phyloP scores from a whole-genome alignment of 305 asterid species.

The Fraxinus sp. region DNA sequence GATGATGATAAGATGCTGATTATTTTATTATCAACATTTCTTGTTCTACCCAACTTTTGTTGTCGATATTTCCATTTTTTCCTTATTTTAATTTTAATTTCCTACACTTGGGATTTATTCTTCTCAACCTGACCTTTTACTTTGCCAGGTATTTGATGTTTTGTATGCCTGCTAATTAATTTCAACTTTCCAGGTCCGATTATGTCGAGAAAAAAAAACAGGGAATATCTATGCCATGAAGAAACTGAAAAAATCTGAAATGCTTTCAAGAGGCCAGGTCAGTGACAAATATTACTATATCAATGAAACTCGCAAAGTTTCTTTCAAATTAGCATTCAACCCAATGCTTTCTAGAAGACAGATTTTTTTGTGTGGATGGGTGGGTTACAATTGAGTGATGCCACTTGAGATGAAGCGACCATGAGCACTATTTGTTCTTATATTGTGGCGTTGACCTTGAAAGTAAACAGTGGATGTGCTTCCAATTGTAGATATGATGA shows the following conservation, averaged over 20 bases:
- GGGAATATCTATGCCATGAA: constrained; percentile 96
- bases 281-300: constrained; percentile 15
- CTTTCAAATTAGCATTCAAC: background rate
- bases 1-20: background rate
- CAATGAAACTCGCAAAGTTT: constrained; percentile 10
- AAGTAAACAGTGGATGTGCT: background rate
- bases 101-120: background rate
- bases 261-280: constrained; percentile 97
- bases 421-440: background rate
- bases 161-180: constrained; percentile 23
- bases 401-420: background rate
- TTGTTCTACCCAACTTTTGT: background rate
- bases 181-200: constrained; percentile 58
- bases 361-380: background rate
- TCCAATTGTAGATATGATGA: background rate
- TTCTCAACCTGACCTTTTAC: background rate
- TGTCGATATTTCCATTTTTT: background rate
- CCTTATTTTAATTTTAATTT: background rate
- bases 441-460: background rate
- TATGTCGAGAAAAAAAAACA: constrained; percentile 86
- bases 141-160: background rate
- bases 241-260: constrained; percentile 95
- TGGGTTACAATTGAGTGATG: background rate
- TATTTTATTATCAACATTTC: background rate
- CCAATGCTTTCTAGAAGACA: background rate